Base-by-base conservation (phyloP, 2,329 filamentous ascomycete genomes). In the Phialophora tarda region DNA sequence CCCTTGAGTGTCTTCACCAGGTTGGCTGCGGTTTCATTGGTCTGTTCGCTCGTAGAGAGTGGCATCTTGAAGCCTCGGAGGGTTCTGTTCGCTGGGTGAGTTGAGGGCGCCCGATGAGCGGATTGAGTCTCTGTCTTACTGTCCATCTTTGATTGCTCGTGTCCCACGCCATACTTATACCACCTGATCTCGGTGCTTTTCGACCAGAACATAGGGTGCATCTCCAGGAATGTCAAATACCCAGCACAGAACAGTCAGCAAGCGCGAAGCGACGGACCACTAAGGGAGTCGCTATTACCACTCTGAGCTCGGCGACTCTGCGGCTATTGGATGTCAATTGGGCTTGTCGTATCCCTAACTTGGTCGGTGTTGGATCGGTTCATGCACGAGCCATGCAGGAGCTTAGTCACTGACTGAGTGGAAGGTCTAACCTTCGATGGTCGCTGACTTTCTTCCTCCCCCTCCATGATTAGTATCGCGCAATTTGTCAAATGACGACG, bases 21-120 rank as follows among this genome's bases (percentile, higher is more conserved):
- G 11, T 71, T 75, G 21, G 72, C 64, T 51, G 76, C 76, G n/a
- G 79, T 79, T 63, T 77, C 74, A 62, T 80, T 75, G 26, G 78
- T 71, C 58, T 76, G 70, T 26, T 74, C 77, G 73, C 79, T 80
- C 70, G 71, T 76, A 69, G 75, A 81, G 71, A 79, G 82, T 80
- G 77, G 83, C 82, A 80, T 84, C 2, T 53, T 69, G 56, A 53
- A 21, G 23, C 8, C n/a, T n/a, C 24, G 38, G 17, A 51, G 12
- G n/a, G 24, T 32, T 53, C n/a, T 28, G 58, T 28, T 64, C 23
- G 54, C 3, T 26, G 47, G 26, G 38, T 58, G 47, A n/a, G 6
- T 11, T 17, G 21, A 50, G 30, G 23, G 4, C n/a, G 47, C 12
- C n/a, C 12, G 14, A 8, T 26, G 23, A 34, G 47, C 23, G 4